Evolutionary conservation across 805 yeast genomes (phyloP), one percentile per base, ranked within the genome.

Genomic region (Brettanomyces bruxellensis): DNA sequence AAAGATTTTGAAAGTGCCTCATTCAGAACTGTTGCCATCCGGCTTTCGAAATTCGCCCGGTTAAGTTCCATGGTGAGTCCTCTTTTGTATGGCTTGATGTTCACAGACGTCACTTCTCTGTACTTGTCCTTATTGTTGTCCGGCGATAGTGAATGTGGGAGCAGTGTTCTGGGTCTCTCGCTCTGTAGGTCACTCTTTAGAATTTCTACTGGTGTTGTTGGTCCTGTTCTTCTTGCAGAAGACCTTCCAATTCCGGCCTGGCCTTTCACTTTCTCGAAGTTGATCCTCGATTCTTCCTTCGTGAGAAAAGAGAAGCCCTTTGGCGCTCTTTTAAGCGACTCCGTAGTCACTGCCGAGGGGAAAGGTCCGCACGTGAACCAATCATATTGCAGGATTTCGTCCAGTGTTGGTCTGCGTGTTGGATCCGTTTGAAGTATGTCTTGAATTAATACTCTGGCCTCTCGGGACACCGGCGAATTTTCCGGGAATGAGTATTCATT

Each of bases 121-220:
- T 90, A 90, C 67, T 90, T 90, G 64, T 75, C 81, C 60, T 81
- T 85, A 41, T 96, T 88, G 59, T 87, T 89, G 54, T 91, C 91
- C 14, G 98, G 98, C 24, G 96, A 89, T 59, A 90, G 75, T 2
- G 95, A 85, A 55, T 83, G 85, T 35, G 98, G 98, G 55, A 90
- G 70, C 49, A 90, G 74, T 3, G 86, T 65, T 55, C 70, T 76
- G 41, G 84, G 81, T 55, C 75, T 77, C 61, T 82, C 86, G 46
- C 84, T 78, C 54, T 80, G 82, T 54, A 83, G 68, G 61, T 83
- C 90, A 1, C 83, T 73, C 60, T 75, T 78, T 49, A 83, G 72
- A 32, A 83, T 80, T 58, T 82, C 84, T 44, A 83, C 85, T 13
- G 88, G 88, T 54, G 75, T 78, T 55, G 73, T 80, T 46, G 61